A percentile compares a stretch with the other conserved stretches of the same genome.
phyloP scores from a whole-genome alignment of 768 basidiomycete genomes.

The Pisolithus sp. region DNA sequence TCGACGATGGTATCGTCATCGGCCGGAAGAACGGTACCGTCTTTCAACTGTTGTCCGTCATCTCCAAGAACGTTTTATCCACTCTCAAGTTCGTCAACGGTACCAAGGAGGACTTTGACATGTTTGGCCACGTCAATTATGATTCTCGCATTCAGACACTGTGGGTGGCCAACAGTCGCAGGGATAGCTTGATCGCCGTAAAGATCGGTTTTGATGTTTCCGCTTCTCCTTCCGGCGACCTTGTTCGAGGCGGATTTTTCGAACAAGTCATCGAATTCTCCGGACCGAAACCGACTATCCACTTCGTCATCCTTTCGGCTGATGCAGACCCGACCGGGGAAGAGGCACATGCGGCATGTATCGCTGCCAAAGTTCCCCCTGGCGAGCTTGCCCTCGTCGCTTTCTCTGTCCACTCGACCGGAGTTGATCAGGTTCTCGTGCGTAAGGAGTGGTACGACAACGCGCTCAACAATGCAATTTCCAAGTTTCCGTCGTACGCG shows the following conservation, averaged over 20 bases:
- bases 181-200: constrained; percentile 79
- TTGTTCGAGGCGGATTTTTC: constrained; percentile 57
- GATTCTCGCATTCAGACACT: constrained; percentile 80
- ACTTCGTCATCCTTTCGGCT: constrained; percentile 82
- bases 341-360: constrained; percentile 77
- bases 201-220: constrained; percentile 63
- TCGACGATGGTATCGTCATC: constrained; percentile 79
- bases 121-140: constrained; percentile 86
- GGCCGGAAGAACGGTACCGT: constrained; percentile 81
- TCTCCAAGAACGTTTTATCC: constrained; percentile 66
- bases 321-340: constrained; percentile 79
- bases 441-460: constrained; percentile 79
- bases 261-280: constrained; percentile 81
- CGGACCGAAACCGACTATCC: constrained; percentile 80
- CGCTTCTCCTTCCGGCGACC: constrained; percentile 52
- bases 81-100: constrained; percentile 76
- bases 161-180: constrained; percentile 82
- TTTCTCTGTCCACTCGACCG: constrained; percentile 85
- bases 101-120: constrained; percentile 64
- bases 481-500: constrained; percentile 56
- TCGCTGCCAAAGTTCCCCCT: constrained; percentile 71
- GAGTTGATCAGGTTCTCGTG: constrained; percentile 83
- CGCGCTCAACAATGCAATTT: constrained; percentile 48
- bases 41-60: constrained; percentile 75
- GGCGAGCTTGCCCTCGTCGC: constrained; percentile 78